These are phyloP conservation scores for Effrenium voratum DNA, from an alignment of 73 alveolate species.

Conservation along the genomic window DNA sequence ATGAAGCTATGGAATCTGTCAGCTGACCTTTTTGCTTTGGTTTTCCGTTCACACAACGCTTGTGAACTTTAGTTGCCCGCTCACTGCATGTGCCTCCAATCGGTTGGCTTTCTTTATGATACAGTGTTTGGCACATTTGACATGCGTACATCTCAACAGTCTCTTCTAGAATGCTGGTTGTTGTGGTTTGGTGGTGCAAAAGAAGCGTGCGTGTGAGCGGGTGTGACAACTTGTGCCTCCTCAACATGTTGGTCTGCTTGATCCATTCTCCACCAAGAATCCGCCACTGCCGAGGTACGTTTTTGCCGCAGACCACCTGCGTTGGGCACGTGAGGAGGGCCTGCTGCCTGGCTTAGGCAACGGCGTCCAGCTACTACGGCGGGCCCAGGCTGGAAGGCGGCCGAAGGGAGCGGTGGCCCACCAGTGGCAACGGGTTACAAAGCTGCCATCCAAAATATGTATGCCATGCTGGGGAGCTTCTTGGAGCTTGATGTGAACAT, in stretches of 20 bases:
- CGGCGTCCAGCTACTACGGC: background rate
- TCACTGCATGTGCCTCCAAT: no score
- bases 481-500: background rate
- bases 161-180: background rate
- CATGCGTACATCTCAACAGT: no score
- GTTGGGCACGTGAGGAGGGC: constrained; percentile 30
- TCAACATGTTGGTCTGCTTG: background rate
- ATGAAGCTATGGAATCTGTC: no score
- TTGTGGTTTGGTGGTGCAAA: background rate
- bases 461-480: no score
- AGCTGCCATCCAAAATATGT: no score
- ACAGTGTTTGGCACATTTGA: no score
- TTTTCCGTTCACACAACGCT: no score
- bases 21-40: no score
- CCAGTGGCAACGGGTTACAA: no score
- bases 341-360: background rate
- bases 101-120: no score
- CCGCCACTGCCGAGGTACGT: background rate
- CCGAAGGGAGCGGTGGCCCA: no score
- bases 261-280: background rate
- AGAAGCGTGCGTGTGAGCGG: background rate
- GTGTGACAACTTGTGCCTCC: background rate
- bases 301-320: constrained; percentile 12
- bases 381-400: background rate
- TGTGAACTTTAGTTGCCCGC: no score